Percentiles rank a stretch among this genome's conserved stretches.
Conservation (phyloP, 2,329 filamentous ascomycete genomes). For the Aureobasidium sp. region DNA sequence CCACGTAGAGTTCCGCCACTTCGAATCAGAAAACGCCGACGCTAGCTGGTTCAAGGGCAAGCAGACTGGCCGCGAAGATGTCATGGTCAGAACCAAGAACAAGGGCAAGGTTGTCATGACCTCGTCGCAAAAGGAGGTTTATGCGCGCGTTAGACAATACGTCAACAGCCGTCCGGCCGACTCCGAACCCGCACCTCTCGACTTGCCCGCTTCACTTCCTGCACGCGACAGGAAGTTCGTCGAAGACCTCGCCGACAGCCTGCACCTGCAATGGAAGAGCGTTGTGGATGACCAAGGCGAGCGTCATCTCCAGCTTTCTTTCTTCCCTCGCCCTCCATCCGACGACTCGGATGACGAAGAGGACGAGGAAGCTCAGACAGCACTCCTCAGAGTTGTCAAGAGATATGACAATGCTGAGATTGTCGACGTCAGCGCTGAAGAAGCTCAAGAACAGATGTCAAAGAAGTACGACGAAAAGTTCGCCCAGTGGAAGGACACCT, state of each 20-base stretch:
- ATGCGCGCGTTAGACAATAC: constrained; percentile 73
- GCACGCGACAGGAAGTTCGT: constrained; percentile 89
- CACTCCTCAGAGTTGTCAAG: constrained; percentile 75
- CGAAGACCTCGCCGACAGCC: constrained; percentile 67
- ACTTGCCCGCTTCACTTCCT: constrained; percentile 63
- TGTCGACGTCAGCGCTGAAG: constrained; percentile 67
- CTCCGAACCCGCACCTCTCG: constrained; percentile 46
- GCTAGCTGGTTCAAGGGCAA: constrained; percentile 89
- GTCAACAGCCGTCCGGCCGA: constrained; percentile 58
- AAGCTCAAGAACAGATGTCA: constrained; percentile 70
- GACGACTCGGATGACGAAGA: constrained; percentile 56
- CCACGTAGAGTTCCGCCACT: constrained; percentile 84
- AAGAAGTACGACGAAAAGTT: constrained; percentile 87
- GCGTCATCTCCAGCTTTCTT: constrained; percentile 55
- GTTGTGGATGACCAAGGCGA: constrained; percentile 55
- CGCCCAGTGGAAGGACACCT: constrained; percentile 83
- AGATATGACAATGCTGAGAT: constrained; percentile 86
- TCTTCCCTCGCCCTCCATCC: constrained; percentile 43
- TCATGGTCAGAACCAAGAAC: constrained; percentile 52
- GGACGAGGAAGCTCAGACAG: constrained; percentile 76
- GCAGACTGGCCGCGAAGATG: constrained; percentile 59
- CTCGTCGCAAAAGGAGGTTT: constrained; percentile 70
- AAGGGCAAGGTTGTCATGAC: constrained; percentile 64
- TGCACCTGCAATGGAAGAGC: constrained; percentile 58
- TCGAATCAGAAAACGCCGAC: constrained; percentile 82